Percentiles rank a stretch among this genome's conserved stretches.
phyloP scores from a whole-genome alignment of 345 rosid genomes.

The Populus deltoides region DNA sequence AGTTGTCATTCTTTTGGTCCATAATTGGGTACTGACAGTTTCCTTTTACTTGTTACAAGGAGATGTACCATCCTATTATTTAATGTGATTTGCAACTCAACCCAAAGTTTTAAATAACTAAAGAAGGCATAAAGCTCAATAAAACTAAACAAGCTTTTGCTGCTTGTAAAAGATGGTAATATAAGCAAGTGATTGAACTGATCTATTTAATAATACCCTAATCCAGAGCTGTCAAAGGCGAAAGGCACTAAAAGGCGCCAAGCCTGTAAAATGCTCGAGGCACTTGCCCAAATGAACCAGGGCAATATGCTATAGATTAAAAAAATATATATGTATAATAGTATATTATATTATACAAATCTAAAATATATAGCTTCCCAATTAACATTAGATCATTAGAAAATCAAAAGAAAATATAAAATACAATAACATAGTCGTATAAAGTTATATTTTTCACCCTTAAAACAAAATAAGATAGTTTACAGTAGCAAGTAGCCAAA shows the following conservation, averaged over 20 bases:
- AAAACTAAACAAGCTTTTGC: neutral
- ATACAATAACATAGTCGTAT: too few species aligned
- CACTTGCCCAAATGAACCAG: neutral
- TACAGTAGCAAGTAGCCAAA: too few species aligned
- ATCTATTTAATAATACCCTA: too few species aligned
- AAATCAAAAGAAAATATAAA: too few species aligned
- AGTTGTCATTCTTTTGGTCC: neutral
- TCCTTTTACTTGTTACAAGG: neutral
- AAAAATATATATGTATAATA: too few species aligned
- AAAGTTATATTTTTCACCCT: too few species aligned
- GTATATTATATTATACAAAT: too few species aligned
- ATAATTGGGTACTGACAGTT: neutral
- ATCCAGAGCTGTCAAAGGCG: neutral
- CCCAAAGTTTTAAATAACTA: neutral
- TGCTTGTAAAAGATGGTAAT: too few species aligned
- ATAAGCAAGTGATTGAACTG: neutral
- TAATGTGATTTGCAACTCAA: neutral
- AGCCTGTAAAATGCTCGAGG: neutral
- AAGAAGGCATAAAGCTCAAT: neutral
- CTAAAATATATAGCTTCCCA: too few species aligned
- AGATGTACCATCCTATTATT: neutral
- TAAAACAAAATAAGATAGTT: too few species aligned
- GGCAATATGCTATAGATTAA: neutral
- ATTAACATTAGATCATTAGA: too few species aligned
- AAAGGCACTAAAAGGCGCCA: neutral